Evolutionary conservation across 495 filamentous ascomycete species (phyloP).

Genomic region (Xylaria longipes): DNA sequence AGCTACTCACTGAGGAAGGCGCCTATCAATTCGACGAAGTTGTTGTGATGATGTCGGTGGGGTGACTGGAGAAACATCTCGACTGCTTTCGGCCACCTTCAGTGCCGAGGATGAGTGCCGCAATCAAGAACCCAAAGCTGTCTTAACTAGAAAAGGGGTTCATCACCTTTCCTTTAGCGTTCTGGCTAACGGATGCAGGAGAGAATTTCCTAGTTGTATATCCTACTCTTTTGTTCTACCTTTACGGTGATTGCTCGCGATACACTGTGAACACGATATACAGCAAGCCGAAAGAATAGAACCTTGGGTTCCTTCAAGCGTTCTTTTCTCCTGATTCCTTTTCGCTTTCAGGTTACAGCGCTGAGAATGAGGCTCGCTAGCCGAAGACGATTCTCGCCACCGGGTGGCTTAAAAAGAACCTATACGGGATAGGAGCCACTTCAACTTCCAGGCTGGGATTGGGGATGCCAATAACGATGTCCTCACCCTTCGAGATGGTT

Average conservation of each 20-base stretch:
- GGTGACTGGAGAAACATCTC: not conserved
- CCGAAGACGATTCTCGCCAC: constrained; percentile 65
- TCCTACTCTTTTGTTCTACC: not conserved
- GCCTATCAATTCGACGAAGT: not conserved
- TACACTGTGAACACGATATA: not conserved
- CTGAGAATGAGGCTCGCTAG: constrained; percentile 46
- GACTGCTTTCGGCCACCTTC: not conserved
- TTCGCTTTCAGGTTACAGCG: not conserved
- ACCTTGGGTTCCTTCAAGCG: not conserved
- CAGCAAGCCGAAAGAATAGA: not conserved
- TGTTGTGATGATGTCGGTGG: too few species aligned
- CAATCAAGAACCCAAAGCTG: not conserved
- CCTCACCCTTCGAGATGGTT: constrained; percentile 76
- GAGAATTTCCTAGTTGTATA: not conserved
- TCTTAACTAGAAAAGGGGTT: not conserved
- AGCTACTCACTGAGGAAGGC: not conserved
- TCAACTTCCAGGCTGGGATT: constrained; percentile 73
- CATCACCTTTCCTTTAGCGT: not conserved
- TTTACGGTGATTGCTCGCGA: not conserved
- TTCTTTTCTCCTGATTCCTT: not conserved
- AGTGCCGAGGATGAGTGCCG: not conserved
- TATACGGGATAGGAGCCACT: constrained; percentile 73
- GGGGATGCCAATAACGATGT: constrained; percentile 63
- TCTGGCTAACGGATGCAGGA: not conserved
- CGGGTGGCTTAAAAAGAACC: constrained; percentile 70